Conservation (phyloP, 805 yeast species). For the Candida ipomoeae region DNA sequence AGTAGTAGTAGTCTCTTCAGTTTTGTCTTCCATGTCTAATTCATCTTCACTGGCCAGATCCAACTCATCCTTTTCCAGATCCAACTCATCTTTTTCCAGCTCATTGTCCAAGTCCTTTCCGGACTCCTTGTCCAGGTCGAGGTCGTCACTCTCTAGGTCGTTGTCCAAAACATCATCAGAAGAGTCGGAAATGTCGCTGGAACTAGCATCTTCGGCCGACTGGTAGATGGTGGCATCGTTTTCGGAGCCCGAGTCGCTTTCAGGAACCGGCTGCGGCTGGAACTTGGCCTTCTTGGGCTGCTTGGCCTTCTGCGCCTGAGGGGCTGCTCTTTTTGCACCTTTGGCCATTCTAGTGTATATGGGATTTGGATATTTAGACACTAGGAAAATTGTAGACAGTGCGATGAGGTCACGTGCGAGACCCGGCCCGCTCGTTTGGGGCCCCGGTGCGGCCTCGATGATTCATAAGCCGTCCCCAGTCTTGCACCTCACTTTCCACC, state of each 20-base stretch:
- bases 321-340: constrained; percentile 31
- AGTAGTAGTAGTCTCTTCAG: constrained; percentile 13
- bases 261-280: constrained; percentile 22
- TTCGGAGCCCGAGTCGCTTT: constrained; percentile 18
- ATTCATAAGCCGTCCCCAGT: not conserved
- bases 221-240: constrained; percentile 23
- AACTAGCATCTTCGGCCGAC: constrained; percentile 19
- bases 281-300: constrained; percentile 22
- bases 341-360: constrained; percentile 16
- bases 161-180: constrained; percentile 4
- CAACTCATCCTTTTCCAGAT: constrained; percentile 7
- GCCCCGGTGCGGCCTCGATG: not conserved
- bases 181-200: constrained; percentile 17
- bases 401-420: constrained; percentile 20
- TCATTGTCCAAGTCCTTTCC: constrained; percentile 16
- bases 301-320: constrained; percentile 13
- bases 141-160: constrained; percentile 22
- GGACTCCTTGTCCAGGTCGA: constrained; percentile 17
- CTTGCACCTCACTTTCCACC: not conserved
- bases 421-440: not conserved
- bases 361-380: not conserved
- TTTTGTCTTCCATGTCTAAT: constrained; percentile 27
- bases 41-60: constrained; percentile 18
- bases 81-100: constrained; percentile 12
- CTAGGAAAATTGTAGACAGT: constrained; percentile 5